phyloP scores from a whole-genome alignment of 2,329 filamentous ascomycete species.

The Didymella exigua region DNA sequence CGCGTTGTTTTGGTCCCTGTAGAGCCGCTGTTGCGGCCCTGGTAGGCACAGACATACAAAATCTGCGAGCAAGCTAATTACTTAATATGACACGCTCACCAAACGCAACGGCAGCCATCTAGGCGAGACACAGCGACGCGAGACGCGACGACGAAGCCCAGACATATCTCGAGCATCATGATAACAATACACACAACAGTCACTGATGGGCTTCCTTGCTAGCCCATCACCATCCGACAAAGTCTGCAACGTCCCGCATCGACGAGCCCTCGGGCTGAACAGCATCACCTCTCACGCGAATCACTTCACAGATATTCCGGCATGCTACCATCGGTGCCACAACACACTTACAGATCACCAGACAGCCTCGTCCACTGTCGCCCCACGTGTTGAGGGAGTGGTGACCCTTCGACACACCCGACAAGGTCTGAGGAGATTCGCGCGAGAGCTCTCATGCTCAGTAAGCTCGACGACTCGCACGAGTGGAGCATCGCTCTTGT shows the following conservation, averaged over 20 bases:
- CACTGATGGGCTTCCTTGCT: background rate
- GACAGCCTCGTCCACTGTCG: constrained; percentile 14
- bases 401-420: constrained; percentile 4
- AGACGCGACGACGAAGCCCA: too few relatives aligned
- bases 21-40: constrained; percentile 23
- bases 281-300: constrained; percentile 1
- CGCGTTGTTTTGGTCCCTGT: constrained; percentile 24
- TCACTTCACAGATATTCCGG: background rate
- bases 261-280: constrained; percentile 7
- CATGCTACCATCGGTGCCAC: constrained; percentile 9
- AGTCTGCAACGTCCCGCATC: background rate
- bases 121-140: too few relatives aligned
- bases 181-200: background rate
- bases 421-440: constrained; percentile 31
- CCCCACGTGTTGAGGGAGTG: background rate
- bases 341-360: constrained; percentile 13
- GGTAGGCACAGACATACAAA: constrained; percentile 17
- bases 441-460: constrained; percentile 3
- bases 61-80: constrained; percentile 21
- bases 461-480: constrained; percentile 2
- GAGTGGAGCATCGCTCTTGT: constrained; percentile 11
- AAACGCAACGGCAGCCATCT: too few relatives aligned
- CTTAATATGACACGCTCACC: constrained; percentile 6
- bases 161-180: background rate
- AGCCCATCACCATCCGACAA: background rate